These are phyloP conservation scores for Didymella exigua DNA, from an alignment of 2,329 filamentous ascomycete genomes.

Conservation along the genomic window DNA sequence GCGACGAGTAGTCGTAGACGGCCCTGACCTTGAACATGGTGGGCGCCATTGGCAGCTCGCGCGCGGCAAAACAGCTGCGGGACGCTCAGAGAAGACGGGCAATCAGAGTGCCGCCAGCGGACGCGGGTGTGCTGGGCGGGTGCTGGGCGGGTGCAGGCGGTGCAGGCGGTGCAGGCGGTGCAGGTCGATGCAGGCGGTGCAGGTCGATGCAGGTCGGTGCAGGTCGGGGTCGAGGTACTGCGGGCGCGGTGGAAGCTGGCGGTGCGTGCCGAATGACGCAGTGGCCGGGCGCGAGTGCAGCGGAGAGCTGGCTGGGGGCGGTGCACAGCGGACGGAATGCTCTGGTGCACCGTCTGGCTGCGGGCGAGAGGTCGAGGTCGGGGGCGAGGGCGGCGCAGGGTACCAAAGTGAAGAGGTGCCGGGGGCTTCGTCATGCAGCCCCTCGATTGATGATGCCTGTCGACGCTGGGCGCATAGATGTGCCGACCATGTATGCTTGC, in stretches of 20 bases:
- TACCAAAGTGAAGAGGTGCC: slow-evolving; percentile 19
- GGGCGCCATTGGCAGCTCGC: slow-evolving; percentile 10
- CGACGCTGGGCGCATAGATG: not conserved
- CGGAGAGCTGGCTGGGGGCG: not conserved
- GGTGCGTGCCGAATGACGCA: slow-evolving; percentile 11
- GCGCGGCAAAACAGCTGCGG: slow-evolving; percentile 6
- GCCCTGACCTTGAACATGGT: slow-evolving; percentile 87
- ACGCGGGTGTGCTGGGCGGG: no score
- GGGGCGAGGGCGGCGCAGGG: slow-evolving; percentile 19
- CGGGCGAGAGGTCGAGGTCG: slow-evolving; percentile 14
- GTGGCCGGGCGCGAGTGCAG: not conserved
- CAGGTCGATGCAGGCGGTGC: no score
- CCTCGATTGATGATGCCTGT: slow-evolving; percentile 7
- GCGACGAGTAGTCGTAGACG: slow-evolving; percentile 90
- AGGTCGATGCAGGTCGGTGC: no score
- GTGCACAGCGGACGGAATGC: slow-evolving; percentile 13
- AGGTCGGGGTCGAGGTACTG: not conserved
- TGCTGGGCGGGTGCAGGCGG: no score
- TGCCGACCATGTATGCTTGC: not conserved
- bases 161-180: no score
- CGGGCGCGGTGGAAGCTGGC: slow-evolving; percentile 6
- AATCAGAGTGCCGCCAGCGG: not conserved
- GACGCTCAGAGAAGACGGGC: not conserved
- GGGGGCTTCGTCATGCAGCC: slow-evolving; percentile 12
- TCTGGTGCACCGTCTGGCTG: slow-evolving; percentile 19